Conservation (phyloP, 305 asterid genomes). For the Fraxinus dipetala region DNA sequence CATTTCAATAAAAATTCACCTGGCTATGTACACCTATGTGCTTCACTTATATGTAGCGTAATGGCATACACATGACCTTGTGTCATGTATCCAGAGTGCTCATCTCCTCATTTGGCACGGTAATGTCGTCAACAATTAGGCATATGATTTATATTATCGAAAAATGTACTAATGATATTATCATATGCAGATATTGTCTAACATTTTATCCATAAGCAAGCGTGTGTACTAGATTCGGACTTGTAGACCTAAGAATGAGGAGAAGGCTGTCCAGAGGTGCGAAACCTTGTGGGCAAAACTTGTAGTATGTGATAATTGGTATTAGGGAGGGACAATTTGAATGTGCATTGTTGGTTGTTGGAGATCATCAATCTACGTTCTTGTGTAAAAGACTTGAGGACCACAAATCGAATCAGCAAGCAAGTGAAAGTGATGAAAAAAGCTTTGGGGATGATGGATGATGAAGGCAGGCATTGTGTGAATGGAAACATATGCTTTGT, state of each 20-base stretch:
- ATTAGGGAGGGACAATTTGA: neutral
- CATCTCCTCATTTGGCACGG: too few species aligned
- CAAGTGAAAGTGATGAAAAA: neutral
- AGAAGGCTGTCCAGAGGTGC: neutral
- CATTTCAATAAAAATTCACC: neutral
- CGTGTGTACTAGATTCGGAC: neutral
- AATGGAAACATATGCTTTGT: neutral
- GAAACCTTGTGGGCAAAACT: neutral
- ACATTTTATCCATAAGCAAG: neutral
- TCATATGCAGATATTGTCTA: neutral
- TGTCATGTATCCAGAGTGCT: neutral
- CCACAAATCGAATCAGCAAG: neutral
- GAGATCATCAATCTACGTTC: neutral
- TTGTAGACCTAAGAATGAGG: neutral
- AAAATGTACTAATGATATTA: neutral
- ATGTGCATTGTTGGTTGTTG: neutral
- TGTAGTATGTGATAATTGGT: neutral
- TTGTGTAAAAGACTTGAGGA: neutral
- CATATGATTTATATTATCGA: neutral
- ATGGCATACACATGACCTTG: neutral
- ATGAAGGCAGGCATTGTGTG: neutral
- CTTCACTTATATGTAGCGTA: neutral
- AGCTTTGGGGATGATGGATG: neutral
- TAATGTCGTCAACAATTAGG: neutral
- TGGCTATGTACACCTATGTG: neutral